Percentiles rank a stretch among this genome's conserved stretches.
phyloP scores from a whole-genome alignment of 768 basidiomycete species.

The Candolleomyces efflorescens region DNA sequence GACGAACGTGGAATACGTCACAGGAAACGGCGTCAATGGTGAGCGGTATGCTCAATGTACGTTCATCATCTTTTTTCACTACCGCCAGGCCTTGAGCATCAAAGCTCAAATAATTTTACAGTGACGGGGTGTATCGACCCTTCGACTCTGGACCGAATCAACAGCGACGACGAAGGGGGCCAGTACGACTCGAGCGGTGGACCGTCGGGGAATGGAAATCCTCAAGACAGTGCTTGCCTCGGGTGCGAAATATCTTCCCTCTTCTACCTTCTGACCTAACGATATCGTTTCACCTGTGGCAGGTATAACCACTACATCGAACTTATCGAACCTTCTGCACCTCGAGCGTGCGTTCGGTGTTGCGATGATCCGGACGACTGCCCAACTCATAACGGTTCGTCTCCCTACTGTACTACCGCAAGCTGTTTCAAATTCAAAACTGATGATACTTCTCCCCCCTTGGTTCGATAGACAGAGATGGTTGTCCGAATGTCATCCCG shows the following conservation, averaged over 20 bases:
- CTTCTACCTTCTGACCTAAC: not conserved
- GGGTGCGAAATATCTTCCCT: constrained; percentile 28
- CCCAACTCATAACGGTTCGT: constrained; percentile 43
- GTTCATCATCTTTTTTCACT: constrained; percentile 13
- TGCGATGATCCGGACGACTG: constrained; percentile 53
- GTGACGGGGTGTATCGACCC: constrained; percentile 57
- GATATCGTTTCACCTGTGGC: constrained; percentile 6
- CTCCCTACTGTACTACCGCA: not conserved
- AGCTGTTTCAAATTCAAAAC: too few species aligned
- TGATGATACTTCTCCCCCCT: not conserved
- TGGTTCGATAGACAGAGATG: constrained; percentile 35
- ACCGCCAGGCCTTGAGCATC: too few species aligned
- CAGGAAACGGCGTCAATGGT: constrained; percentile 37
- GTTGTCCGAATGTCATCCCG: constrained; percentile 48
- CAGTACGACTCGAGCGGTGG: constrained; percentile 61
- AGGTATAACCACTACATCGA: constrained; percentile 59
- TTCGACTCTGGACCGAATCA: constrained; percentile 36
- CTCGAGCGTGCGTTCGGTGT: constrained; percentile 54
- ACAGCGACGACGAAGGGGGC: constrained; percentile 45
- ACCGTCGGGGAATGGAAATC: constrained; percentile 45
- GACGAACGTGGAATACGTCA: constrained; percentile 44
- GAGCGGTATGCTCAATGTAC: constrained; percentile 42
- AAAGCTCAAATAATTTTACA: too few species aligned
- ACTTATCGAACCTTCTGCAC: constrained; percentile 47
- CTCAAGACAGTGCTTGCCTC: constrained; percentile 44